Base-by-base conservation (phyloP, 2,329 filamentous ascomycete genomes). In the Pseudogymnoascus destructans region DNA sequence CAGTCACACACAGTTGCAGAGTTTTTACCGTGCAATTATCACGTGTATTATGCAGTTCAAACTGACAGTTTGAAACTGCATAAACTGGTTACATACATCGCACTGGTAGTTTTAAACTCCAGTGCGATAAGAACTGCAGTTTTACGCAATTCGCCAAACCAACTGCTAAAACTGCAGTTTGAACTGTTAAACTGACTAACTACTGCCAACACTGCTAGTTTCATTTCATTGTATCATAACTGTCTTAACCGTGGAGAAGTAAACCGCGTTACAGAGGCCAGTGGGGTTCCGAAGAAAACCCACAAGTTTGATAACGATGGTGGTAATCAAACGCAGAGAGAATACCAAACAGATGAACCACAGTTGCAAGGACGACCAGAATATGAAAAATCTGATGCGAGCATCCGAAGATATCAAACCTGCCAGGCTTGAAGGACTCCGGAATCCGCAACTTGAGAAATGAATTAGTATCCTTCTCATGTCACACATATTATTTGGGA, bases 341-440 rank as follows among this genome's bases (percentile, higher is more conserved):
- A 8, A 62, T 33, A n/a, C 61, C 61, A 13, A 25, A 32, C 19
- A 64, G 58, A 42, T 64, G 63, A 9, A 57, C 56, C 13, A 59
- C 52, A 23, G 57, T 33, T 30, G 58, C 63, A 13, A 58, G 40
- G 10, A 63, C 63, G 5, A 63, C 61, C 21, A 64, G 27, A 4
- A 66, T 35, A 59, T 66, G 65, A 49, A 66, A 66, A 3, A 66
- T 63, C 27, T 64, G 61, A 54, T 66, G 65, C 0, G 62, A 65
- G 27, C 49, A 49, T 5, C 64, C 64, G 3, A 57, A 58, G 5
- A 66, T 46, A 58, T 67, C 63, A 49, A 66, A 67, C 38, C 49
- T 57, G 11, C 64, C 63, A 6, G 62, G 64, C 8, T 55, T 55
- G 30, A 32, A 58, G 3, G 30, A 35, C 59, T 66, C 65, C 4